Base-by-base conservation (phyloP, 1,284 basidiomycete species). In the Fomitiporia mediterranea region DNA sequence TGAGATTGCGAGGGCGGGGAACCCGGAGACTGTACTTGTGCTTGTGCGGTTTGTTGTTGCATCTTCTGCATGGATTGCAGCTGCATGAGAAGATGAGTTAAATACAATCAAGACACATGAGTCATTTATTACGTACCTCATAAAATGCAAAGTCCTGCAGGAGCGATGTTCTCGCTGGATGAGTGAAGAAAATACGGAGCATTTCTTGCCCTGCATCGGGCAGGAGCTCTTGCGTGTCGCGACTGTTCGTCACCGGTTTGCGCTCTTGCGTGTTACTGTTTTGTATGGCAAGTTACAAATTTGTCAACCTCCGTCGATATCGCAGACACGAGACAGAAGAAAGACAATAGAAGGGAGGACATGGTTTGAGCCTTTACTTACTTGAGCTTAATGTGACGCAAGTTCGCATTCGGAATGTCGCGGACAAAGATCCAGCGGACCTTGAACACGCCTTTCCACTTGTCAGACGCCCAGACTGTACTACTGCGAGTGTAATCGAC, bases 391-490 rank as follows among this genome's bases (percentile, higher is more conserved):
- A 93, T 93, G 69, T 93, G 91, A 51, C 90, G 80, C 51, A 94
- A 72, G 57, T 84, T 87, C 65, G 88, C 80, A 63, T 95, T 94
- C 15, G 94, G 94, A 50, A 97, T 92, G 67, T 96, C 94, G 57
- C 93, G 86, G 53, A 98, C 93, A 67, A 93, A 97, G 64, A 96
- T 87, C 94, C 95, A 98, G 58, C 86, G 81, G 53, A 96, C 91
- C 72, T 92, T 93, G 77, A 96, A 95, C 52, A 95, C 91, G 21
- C 94, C 94, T 72, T 98, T 97, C 94, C 94, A 98, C 70, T 98
- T 98, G 73, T 97, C 93, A 37, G 94, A 94, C 0, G 94, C 93
- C 94, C 94, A 98, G 7, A 98, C 94, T 2, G 88, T 96, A 60
- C 88, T 91, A 69, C 86, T 91, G 52, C 86, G 79, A 6, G 88